phyloP scores from a whole-genome alignment of 140 eudicot genomes.

The Flaveria floridana region DNA sequence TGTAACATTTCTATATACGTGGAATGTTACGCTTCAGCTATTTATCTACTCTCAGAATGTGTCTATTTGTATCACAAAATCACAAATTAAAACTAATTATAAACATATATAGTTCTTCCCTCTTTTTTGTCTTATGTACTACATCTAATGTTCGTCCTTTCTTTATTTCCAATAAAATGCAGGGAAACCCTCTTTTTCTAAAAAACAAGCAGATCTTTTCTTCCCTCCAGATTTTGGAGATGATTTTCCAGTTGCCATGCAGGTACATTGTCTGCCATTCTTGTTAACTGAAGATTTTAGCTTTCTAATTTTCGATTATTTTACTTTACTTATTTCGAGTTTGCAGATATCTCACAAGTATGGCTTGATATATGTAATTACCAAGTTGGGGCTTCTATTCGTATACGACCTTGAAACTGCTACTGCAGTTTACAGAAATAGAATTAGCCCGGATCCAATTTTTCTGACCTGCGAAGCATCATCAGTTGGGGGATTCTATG shows the following conservation, averaged over 20 bases:
- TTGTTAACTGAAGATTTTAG: constrained; percentile 9
- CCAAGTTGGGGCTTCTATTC: constrained; percentile 73
- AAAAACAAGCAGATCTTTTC: constrained; percentile 96
- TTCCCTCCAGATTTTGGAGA: constrained; percentile 98
- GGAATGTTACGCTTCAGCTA: not conserved
- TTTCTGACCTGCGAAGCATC: constrained; percentile 93
- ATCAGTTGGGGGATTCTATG: constrained; percentile 95
- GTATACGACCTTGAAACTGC: constrained; percentile 91
- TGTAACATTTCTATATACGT: not conserved
- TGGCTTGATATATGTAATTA: constrained; percentile 83
- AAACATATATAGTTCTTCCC: not conserved
- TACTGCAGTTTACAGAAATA: constrained; percentile 90
- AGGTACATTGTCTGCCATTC: constrained; percentile 43
- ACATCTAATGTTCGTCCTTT: not conserved
- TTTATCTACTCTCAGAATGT: not conserved
- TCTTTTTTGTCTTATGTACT: constrained; percentile 9
- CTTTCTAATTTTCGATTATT: not conserved
- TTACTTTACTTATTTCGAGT: not conserved
- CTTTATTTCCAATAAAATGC: constrained; percentile 17
- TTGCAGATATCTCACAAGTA: constrained; percentile 46
- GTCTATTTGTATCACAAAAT: not conserved
- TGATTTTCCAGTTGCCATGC: constrained; percentile 98
- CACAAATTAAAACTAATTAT: not conserved
- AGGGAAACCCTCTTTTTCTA: constrained; percentile 87
- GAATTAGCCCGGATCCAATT: constrained; percentile 97